Evolutionary conservation across 345 rosid species (phyloP).

Genomic region (Corchorus capsularis): DNA sequence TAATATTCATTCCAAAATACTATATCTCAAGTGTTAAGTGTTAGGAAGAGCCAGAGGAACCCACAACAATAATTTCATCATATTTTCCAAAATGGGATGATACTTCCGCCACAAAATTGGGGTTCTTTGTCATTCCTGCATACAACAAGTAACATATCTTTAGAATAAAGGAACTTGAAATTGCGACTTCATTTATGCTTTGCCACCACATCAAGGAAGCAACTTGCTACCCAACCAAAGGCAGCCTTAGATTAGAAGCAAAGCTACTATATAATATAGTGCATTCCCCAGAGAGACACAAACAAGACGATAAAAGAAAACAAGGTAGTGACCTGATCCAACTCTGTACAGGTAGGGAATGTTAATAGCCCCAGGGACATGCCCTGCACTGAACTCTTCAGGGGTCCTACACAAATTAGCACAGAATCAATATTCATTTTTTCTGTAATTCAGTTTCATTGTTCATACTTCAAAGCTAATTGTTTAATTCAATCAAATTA

Average conservation of each 20-base stretch:
- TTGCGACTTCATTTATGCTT: background rate
- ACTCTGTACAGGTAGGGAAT: constrained; percentile 81
- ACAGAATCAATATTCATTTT: background rate
- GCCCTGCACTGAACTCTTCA: constrained; percentile 82
- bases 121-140: constrained; percentile 75
- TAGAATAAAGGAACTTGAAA: background rate
- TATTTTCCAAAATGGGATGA: constrained; percentile 57
- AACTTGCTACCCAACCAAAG: background rate
- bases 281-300: no score
- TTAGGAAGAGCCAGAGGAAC: constrained; percentile 26
- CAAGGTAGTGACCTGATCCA: constrained; percentile 61
- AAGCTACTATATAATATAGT: background rate
- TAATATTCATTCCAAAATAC: no score
- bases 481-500: background rate
- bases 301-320: no score
- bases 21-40: background rate
- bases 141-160: background rate
- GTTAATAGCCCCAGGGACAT: constrained; percentile 73
- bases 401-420: constrained; percentile 50
- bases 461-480: background rate
- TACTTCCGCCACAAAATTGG: constrained; percentile 62
- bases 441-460: no score
- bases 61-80: constrained; percentile 81
- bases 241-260: background rate
- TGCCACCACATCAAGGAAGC: constrained; percentile 1